Base-by-base conservation (phyloP, 2,329 filamentous ascomycete genomes). In the Apiospora arundinis region DNA sequence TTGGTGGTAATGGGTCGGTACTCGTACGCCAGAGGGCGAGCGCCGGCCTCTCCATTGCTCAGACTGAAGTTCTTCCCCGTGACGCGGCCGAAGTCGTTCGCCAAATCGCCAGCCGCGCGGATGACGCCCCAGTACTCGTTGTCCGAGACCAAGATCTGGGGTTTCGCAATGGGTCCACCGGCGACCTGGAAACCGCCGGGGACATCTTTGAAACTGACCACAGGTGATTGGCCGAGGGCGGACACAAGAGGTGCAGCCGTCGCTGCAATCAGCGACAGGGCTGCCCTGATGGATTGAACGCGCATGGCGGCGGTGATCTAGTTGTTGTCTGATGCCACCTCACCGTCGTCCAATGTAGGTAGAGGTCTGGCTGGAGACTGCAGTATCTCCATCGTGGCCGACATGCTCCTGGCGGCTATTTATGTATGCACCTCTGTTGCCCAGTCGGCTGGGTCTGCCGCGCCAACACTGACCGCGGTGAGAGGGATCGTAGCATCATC, bases 81-180 rank as follows among this genome's bases (percentile, higher is more conserved):
- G 5, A 93, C 91, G n/a, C 90, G 88, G 21, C 91, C 91, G 81
- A 94, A 92, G 79, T 94, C 92, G 4, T 84, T 77, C 0, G 91
- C 90, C 12, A 94, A 85, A 79, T 94, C 92, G 49, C 90, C 85
- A 0, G 90, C 92, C 6, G 90, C 91, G 37, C 91, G 87, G 70
- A 92, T 85, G 0, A 93, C 92, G 71, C 91, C 92, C 82, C 89
- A 91, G 83, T 88, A 92, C 72, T 93, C 91, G 70, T 88, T 82
- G 25, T 80, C 76, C 12, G 88, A 88, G n/a, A 90, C 83, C 2
- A 88, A 81, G 68, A 92, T 89, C 70, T 80, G 78, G 12, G 79
- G 77, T 25, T 72, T 74, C 1, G 76, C 70, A 49, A 78, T 74
- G 14, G 73, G 67, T 11, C 77, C 75, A 12, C 79, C 78, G 45